Conservation (phyloP, 2,329 filamentous ascomycete species). For the Claviceps fusiformis region DNA sequence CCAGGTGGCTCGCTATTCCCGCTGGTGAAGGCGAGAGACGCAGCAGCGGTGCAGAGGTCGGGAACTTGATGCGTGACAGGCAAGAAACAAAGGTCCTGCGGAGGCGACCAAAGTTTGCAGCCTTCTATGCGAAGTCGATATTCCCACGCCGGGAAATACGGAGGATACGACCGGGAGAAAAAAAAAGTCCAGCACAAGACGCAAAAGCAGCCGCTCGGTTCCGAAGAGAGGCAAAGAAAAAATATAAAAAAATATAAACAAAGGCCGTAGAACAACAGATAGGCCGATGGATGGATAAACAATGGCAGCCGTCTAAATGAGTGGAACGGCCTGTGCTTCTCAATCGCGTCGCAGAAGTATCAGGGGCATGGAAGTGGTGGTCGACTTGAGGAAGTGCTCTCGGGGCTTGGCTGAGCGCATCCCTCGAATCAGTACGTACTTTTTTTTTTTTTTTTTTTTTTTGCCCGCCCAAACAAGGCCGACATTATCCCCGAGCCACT, state of each 20-base stretch:
- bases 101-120: neutral
- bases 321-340: slow-evolving; percentile 1
- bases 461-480: neutral
- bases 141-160: neutral
- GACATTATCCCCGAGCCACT: slow-evolving; percentile 3
- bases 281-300: neutral
- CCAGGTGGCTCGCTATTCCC: slow-evolving; percentile 2
- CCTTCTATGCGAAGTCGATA: neutral
- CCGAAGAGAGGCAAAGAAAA: neutral
- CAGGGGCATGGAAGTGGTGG: neutral
- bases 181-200: neutral
- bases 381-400: neutral
- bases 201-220: neutral
- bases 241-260: neutral
- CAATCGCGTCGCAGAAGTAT: neutral
- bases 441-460: neutral
- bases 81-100: slow-evolving; percentile 6
- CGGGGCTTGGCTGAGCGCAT: neutral
- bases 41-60: slow-evolving; percentile 1
- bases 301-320: neutral
- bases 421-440: neutral
- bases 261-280: neutral
- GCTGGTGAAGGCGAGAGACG: slow-evolving; percentile 8
- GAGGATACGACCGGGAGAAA: neutral
- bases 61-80: slow-evolving; percentile 2